A percentile compares a stretch with the other conserved stretches of the same genome.
Conservation (phyloP, 2,329 filamentous ascomycete genomes). For the Amauroascus verrucosus region DNA sequence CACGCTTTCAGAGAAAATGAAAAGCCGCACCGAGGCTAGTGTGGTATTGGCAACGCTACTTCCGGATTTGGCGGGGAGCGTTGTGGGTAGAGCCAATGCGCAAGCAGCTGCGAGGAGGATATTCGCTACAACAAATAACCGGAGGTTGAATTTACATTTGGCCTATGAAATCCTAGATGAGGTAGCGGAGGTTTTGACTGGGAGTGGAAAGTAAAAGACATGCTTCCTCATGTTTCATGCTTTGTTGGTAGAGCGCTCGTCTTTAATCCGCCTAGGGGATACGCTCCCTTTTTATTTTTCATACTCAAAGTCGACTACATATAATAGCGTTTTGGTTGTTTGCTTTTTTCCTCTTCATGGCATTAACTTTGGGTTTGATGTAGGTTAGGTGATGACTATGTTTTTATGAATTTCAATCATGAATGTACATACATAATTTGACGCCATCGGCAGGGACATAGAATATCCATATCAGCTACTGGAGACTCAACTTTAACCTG, state of each 20-base stretch:
- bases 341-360: no score
- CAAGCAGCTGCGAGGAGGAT: constrained; percentile 80
- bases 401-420: no score
- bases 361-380: no score
- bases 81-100: constrained; percentile 86
- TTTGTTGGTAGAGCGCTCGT: background rate
- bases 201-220: constrained; percentile 16
- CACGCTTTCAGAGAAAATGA: constrained; percentile 62
- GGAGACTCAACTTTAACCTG: no score
- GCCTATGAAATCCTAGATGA: constrained; percentile 64
- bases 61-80: constrained; percentile 82
- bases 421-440: no score
- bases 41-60: constrained; percentile 81
- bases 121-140: constrained; percentile 85
- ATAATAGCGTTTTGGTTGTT: no score
- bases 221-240: background rate
- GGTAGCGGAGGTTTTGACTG: constrained; percentile 55
- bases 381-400: no score
- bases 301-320: no score
- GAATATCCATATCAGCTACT: no score
- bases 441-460: no score
- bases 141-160: constrained; percentile 67
- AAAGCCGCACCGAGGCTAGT: constrained; percentile 75
- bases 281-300: no score
- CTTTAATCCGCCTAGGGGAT: no score